Base-by-base conservation (phyloP, 768 basidiomycete genomes). In the Daedaleopsis sinensis region DNA sequence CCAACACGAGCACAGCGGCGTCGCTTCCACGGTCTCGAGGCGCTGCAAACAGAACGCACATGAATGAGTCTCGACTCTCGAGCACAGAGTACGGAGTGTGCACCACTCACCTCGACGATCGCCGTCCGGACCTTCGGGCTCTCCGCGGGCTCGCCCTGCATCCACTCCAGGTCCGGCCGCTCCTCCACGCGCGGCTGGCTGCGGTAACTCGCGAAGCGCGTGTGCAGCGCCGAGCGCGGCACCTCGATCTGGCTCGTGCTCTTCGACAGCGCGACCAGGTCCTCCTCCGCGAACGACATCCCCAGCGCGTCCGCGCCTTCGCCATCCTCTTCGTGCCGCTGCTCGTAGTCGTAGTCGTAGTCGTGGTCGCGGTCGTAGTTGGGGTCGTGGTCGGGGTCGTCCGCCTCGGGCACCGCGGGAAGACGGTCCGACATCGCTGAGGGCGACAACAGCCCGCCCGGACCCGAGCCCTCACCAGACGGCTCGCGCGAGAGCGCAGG, bases 221-320 rank as follows among this genome's bases (percentile, higher is more conserved):
- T 59, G 48, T 77, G 76, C 43, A 43, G 74, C 37, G 67, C 74
- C 37, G 74, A 68, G 32, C 76, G 74, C 35, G 80, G 75, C 35
- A 80, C 76, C 68, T 91, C 90, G 10, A 87, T 81, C 67, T 90
- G 86, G 18, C 91, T 86, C 64, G 86, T 84, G 2, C 89, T 90
- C 76, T 88, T 91, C 5, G 91, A 92, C 80, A 93, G 82, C 7
- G 83, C 82, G 13, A 85, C 84, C 57, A 90, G 72, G 69, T 90
- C 89, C 62, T 91, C 89, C 70, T 91, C 89, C 36, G 80, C 82
- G 58, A 86, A 76, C 9, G 88, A 67, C 61, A 65, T 63, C 18
- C 61, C 87, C 62, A 79, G 81, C 37, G 81, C 75, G 60, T 70
- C 71, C 27, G 81, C 75, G 60, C 68, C 71, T 21, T 39, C 54